Conservation (phyloP, 2,329 filamentous ascomycete genomes). For the Simplicillium sp. region DNA sequence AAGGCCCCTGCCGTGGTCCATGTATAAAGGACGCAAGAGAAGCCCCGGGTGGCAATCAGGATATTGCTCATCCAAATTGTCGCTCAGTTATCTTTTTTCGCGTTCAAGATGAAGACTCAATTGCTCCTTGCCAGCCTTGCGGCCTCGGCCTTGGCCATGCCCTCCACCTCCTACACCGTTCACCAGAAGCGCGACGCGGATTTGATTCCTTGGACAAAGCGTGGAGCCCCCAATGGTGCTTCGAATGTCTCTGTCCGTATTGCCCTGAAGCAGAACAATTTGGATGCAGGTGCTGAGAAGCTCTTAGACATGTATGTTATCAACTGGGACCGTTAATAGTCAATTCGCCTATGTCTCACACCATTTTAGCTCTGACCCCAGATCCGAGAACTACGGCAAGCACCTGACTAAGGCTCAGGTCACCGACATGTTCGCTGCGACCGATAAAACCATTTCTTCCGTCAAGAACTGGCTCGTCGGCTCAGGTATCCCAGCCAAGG, state of each 20-base stretch:
- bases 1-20: too few species aligned
- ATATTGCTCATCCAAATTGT: too few species aligned
- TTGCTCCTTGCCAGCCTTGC: constrained; percentile 11
- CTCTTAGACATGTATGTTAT: constrained; percentile 24
- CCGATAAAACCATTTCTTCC: constrained; percentile 32
- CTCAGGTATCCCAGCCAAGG: constrained; percentile 36
- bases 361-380: constrained; percentile 23
- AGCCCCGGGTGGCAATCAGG: too few species aligned
- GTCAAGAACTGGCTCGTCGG: constrained; percentile 44
- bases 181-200: constrained; percentile 19
- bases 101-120: constrained; percentile 11
- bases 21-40: too few species aligned
- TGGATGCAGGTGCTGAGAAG: constrained; percentile 34
- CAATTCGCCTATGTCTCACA: background rate
- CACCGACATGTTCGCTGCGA: constrained; percentile 30
- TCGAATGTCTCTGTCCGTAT: constrained; percentile 27
- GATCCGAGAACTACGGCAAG: constrained; percentile 33
- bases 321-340: too few species aligned
- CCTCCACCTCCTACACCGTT: constrained; percentile 15
- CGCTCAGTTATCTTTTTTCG: too few species aligned
- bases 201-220: constrained; percentile 14
- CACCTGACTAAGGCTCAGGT: constrained; percentile 35
- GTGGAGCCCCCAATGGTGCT: constrained; percentile 9
- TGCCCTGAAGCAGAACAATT: constrained; percentile 33
- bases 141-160: constrained; percentile 9